Evolutionary conservation across 2,329 filamentous ascomycete genomes (phyloP).

Genomic region (Amylocarpus encephaloides): DNA sequence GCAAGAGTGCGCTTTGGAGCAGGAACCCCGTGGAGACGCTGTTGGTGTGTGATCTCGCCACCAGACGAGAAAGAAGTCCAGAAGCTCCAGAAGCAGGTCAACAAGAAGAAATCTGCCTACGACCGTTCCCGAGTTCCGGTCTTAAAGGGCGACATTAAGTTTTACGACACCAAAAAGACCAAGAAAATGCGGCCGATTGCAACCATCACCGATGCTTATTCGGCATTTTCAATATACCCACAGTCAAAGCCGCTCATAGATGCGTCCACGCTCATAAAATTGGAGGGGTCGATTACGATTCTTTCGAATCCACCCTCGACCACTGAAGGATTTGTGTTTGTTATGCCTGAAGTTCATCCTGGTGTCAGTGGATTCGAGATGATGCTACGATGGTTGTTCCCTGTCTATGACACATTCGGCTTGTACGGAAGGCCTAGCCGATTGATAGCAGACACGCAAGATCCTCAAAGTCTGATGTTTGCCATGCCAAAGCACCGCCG

Average conservation of each 20-base stretch:
- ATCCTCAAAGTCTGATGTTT: conserved; percentile 92
- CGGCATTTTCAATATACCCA: conserved; percentile 92
- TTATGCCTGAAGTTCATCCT: conserved; percentile 94
- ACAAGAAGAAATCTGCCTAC: conserved; percentile 78
- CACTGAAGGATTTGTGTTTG: conserved; percentile 91
- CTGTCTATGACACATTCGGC: conserved; percentile 85
- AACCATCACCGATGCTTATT: conserved; percentile 83
- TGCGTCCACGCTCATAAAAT: conserved; percentile 86
- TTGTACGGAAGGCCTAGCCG: conserved; percentile 85
- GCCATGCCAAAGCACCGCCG: conserved; percentile 85
- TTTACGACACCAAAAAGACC: conserved; percentile 84
- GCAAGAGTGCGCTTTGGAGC: conserved; percentile 91
- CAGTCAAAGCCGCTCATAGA: conserved; percentile 92
- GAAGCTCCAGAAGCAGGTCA: conserved; percentile 74
- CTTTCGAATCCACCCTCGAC: conserved; percentile 71
- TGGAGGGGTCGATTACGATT: conserved; percentile 85
- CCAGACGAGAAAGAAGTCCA: conserved; percentile 89
- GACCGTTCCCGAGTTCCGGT: conserved; percentile 61
- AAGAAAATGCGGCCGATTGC: conserved; percentile 90
- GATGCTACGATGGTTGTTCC: conserved; percentile 87
- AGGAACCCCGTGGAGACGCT: conserved; percentile 90
- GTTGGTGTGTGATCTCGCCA: conserved; percentile 91
- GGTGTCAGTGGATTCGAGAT: conserved; percentile 93
- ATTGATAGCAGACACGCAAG: conserved; percentile 79
- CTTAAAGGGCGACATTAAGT: conserved; percentile 85